Evolutionary conservation across 257 asterid genomes (phyloP), one percentile per base, ranked within the genome.

Genomic region (Solanum dulcamara): DNA sequence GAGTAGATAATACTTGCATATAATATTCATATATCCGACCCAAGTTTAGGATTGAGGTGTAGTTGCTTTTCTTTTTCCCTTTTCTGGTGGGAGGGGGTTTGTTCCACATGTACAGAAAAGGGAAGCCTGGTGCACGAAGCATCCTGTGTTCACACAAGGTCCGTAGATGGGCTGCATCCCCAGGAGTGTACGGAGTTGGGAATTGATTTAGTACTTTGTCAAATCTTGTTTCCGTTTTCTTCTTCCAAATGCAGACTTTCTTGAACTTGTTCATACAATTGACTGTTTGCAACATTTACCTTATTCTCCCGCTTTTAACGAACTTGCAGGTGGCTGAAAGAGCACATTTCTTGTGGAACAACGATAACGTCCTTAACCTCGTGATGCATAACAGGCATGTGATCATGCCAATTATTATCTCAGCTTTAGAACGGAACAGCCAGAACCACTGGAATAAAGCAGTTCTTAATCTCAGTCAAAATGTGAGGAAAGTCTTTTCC

Each of bases 261-360:
- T 7, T 44, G 24, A 77, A 77, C 42, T 77, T 4, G 20, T 24
- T 77, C 83, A 75, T 1, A 44, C 62, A 35, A 68, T 33, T 18
- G 46, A 68, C 15, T 10, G 28, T 15, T 68, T 0, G 8, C 30
- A 37, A 70, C 80, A 1, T 18, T 35, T 80, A 80, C 33, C 84
- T 53, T 81, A 64, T 64, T 30, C 80, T 42, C 40, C 66, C 15
- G 10, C 60, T 44, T 70, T 44, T 77, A 5, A 83, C 15, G 18
- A 24, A 20, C 82, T 64, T 67, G 74, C 88, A 90, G 92, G 91
- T 90, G 32, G 91, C 92, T 38, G 92, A 90, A 81, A 84, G 92
- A 87, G 90, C 92, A 15, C 92, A 90, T 81, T 85, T 87, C 35
- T 79, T 88, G 81, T 88, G 91, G 89, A 90, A 88, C 89, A 90